Evolutionary conservation across 2,329 filamentous ascomycete genomes (phyloP), one percentile per base, ranked within the genome.

Genomic region (Aspergillus neotritici): DNA sequence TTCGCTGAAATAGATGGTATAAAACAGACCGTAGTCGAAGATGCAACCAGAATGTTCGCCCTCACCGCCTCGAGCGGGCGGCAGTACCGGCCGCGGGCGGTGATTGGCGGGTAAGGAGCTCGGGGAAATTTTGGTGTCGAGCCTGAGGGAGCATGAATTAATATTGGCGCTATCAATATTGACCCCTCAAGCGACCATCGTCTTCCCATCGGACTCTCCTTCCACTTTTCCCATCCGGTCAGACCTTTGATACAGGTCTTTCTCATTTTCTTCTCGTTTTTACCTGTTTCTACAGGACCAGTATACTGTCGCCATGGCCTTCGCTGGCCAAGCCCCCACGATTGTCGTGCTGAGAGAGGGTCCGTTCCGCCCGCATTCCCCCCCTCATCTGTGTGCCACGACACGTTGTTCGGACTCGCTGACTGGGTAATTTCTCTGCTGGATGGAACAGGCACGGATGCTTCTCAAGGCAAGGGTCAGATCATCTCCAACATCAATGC

Each of bases 401-500:
- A 44, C 48, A 49, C 21, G 53, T 48, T 29, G 40, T 39, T 37
- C 25, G 45, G 32, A 34, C 37, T 53, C 46, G 54, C 55, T 66
- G 55, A 60, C 48, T 49, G 53, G 41, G 43, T 50, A 41, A 44
- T 41, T 51, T 43, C 44, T 35, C 50, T 34, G 46, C 52, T 51
- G 17, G 30, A 39, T 32, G 32, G 16, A 31, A 16, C 61, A 96
- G 93, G 93, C 61, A 98, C 93, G 74, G 93, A 98, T 70, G 82
- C 89, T 60, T 97, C 93, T 41, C 93, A 98, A 72, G 93, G 93
- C 62, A 93, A 94, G 69, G 90, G 90, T 43, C 93, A 98, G 73
- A 85, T 98, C 61, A 73, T 98, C 61, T 94, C 91, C 60, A 98
- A 98, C 72, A 97, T 98, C 74, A 96, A 95, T 75, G 93, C 93